Conservation (phyloP, 1,139 yeast species). For the Sugiyamaella pinicola region DNA sequence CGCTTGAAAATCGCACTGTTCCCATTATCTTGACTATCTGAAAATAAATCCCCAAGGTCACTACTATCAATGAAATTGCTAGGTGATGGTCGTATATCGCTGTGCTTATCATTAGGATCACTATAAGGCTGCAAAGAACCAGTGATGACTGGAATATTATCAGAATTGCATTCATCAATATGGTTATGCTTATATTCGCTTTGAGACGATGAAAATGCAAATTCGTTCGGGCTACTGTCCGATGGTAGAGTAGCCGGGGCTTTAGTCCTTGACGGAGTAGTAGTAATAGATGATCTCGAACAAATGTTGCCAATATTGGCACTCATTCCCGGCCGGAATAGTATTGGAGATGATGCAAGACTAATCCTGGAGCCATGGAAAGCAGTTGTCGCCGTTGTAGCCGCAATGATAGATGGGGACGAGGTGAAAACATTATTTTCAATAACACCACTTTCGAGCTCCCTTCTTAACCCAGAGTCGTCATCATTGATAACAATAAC, state of each 20-base stretch:
- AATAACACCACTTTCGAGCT: neutral
- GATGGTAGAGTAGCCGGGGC: neutral
- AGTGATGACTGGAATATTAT: neutral
- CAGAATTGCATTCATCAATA: neutral
- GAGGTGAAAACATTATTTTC: neutral
- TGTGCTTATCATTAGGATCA: neutral
- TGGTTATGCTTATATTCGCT: neutral
- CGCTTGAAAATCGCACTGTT: too few relatives aligned
- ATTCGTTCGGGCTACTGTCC: constrained; percentile 3
- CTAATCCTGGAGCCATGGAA: neutral
- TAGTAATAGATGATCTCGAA: neutral
- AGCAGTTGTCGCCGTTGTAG: neutral
- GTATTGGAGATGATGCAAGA: constrained; percentile 11
- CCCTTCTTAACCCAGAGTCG: neutral
- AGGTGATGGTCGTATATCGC: too few relatives aligned
- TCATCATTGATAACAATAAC: constrained; percentile 9
- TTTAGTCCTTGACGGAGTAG: neutral
- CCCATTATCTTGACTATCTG: neutral
- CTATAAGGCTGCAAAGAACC: neutral
- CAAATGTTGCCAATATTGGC: neutral
- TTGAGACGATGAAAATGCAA: constrained; percentile 13
- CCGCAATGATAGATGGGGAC: neutral
- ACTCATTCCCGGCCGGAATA: neutral
- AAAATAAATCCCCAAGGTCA: constrained; percentile 4
- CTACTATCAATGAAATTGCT: constrained; percentile 3